phyloP scores from a whole-genome alignment of 306 rosid species.

The Trifolium subterraneum region DNA sequence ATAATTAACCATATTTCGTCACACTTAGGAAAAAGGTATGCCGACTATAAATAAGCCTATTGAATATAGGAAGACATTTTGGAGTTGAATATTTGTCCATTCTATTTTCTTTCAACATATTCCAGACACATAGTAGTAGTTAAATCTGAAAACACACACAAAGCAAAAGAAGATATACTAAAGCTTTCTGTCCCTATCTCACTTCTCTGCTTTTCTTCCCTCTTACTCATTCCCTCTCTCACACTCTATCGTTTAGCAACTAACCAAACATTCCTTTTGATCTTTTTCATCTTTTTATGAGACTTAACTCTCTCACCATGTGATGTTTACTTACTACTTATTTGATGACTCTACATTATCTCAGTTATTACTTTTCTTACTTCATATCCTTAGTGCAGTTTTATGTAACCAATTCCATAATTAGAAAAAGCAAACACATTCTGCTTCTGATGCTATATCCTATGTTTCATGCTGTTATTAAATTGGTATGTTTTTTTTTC shows the following conservation, averaged over 20 bases:
- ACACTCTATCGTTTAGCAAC: constrained; percentile 46
- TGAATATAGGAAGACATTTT: background rate
- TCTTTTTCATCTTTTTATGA: constrained; percentile 27
- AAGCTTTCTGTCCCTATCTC: constrained; percentile 45
- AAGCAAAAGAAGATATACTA: constrained; percentile 43
- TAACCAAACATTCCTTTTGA: constrained; percentile 26
- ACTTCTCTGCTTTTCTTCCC: constrained; percentile 47
- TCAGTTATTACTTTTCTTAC: constrained; percentile 4
- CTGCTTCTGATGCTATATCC: constrained; percentile 14
- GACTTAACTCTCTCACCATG: constrained; percentile 39
- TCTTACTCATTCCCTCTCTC: constrained; percentile 56
- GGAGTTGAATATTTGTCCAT: constrained; percentile 29
- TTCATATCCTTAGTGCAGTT: constrained; percentile 1
- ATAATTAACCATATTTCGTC: too few species aligned
- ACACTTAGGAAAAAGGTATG: too few species aligned
- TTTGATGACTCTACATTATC: constrained; percentile 38
- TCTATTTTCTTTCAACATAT: background rate
- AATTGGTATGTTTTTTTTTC: constrained; percentile 36
- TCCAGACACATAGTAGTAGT: constrained; percentile 29
- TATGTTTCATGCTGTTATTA: constrained; percentile 34
- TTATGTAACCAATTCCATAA: constrained; percentile 13
- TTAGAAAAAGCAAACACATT: background rate
- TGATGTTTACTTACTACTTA: constrained; percentile 45
- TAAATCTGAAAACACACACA: constrained; percentile 41
- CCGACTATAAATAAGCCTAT: background rate